These are phyloP conservation scores for Pachysandra terminalis DNA, from an alignment of 164 flowering plant species.

Conservation along the genomic window DNA sequence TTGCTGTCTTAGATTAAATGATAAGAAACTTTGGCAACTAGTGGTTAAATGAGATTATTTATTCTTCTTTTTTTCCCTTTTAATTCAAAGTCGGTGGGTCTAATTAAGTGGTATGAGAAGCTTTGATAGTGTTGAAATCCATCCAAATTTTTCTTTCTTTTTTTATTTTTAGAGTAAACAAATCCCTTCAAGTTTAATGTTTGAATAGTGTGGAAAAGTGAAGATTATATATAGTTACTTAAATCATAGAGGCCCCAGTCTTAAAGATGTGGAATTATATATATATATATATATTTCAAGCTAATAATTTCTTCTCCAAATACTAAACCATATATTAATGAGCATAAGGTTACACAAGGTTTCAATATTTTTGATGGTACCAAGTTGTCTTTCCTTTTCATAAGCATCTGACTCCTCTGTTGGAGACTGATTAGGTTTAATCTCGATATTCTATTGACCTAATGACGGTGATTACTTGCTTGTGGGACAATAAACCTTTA, in stretches of 20 bases:
- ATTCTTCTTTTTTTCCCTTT: not conserved
- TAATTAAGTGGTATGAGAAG: slow-evolving; percentile 1
- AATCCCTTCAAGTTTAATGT: not conserved
- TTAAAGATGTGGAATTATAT: not conserved
- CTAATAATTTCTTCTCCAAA: slow-evolving; percentile 7
- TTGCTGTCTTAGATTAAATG: not conserved
- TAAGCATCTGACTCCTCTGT: too few species aligned
- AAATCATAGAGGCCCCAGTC: not conserved
- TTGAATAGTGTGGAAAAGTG: not conserved
- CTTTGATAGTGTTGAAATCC: slow-evolving; percentile 12
- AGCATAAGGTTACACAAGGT: too few species aligned
- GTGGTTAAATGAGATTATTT: not conserved
- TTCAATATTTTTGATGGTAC: too few species aligned
- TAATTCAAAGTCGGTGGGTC: too few species aligned
- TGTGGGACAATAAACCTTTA: not conserved
- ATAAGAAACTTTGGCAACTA: not conserved
- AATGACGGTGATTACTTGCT: not conserved
- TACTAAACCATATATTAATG: too few species aligned
- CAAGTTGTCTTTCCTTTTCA: too few species aligned
- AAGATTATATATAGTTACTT: not conserved
- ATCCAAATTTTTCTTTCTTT: not conserved
- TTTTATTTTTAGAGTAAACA: too few species aligned
- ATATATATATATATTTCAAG: not conserved
- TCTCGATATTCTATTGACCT: not conserved
- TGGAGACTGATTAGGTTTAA: not conserved